Conservation (phyloP, 129 eudicot genomes). For the Chrysanthemum makinoi region DNA sequence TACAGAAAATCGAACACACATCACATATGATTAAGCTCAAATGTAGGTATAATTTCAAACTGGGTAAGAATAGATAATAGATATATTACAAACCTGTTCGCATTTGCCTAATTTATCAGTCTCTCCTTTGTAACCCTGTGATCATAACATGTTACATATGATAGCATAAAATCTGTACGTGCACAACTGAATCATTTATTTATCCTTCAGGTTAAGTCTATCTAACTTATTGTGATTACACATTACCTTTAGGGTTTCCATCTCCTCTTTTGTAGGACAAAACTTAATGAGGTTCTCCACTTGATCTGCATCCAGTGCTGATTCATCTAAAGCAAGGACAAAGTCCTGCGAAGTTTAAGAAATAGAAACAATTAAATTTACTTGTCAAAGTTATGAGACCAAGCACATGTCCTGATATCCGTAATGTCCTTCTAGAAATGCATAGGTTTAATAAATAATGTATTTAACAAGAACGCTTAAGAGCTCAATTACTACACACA, state of each 20-base stretch:
- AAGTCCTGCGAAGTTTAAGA: conserved; percentile 52
- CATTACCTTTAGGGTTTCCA: conserved; percentile 77
- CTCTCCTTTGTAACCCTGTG: conserved; percentile 86
- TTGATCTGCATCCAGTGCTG: conserved; percentile 83
- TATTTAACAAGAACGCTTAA: conserved; percentile 1
- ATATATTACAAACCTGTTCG: conserved; percentile 61
- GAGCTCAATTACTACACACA: no score
- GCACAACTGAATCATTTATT: conserved; percentile 10
- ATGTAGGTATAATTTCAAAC: not conserved
- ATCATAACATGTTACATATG: conserved; percentile 18
- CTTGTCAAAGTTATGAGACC: conserved; percentile 3
- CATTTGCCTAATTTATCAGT: conserved; percentile 86
- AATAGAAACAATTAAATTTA: not conserved
- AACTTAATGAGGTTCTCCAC: conserved; percentile 95
- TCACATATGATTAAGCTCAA: not conserved
- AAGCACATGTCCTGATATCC: conserved; percentile 3
- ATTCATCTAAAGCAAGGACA: conserved; percentile 84
- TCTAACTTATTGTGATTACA: not conserved
- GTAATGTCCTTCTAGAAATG: conserved; percentile 9
- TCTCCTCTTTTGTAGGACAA: conserved; percentile 97
- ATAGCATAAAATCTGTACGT: not conserved
- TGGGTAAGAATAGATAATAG: not conserved
- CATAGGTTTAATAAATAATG: conserved; percentile 6
- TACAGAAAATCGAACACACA: conserved; percentile 16
- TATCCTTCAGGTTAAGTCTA: not conserved